A percentile compares a stretch with the other conserved stretches of the same genome.
phyloP scores from a whole-genome alignment of 1,284 basidiomycete species.

The Pyrrhoderma noxium region DNA sequence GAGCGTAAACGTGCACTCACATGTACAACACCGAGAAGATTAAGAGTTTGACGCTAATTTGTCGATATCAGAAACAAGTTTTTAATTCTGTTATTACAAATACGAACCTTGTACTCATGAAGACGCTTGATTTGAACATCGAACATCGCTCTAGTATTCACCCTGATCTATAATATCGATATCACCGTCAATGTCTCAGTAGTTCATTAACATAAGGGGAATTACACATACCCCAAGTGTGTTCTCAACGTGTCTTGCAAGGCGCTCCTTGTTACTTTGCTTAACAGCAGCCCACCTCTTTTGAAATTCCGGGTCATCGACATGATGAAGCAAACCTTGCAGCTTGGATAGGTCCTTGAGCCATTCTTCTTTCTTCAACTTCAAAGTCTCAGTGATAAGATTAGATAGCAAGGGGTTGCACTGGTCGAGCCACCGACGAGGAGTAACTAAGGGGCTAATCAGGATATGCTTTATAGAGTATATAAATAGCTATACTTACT shows the following conservation, averaged over 20 bases:
- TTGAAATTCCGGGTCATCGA: conserved; percentile 68
- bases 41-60: conserved; percentile 70
- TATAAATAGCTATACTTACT: conserved; percentile 42
- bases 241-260: conserved; percentile 70
- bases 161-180: conserved; percentile 32
- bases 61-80: too few species aligned
- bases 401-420: conserved; percentile 82
- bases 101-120: conserved; percentile 76
- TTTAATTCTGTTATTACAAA: too few species aligned
- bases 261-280: conserved; percentile 78
- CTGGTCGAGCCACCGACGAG: conserved; percentile 84
- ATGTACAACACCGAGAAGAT: conserved; percentile 82
- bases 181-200: not conserved
- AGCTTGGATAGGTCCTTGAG: conserved; percentile 72
- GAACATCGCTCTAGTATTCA: conserved; percentile 81
- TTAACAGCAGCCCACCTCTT: conserved; percentile 79
- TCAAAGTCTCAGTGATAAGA: conserved; percentile 77
- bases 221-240: conserved; percentile 48
- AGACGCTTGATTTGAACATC: conserved; percentile 90
- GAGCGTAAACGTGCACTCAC: conserved; percentile 39
- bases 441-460: conserved; percentile 50
- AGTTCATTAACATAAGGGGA: not conserved
- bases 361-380: conserved; percentile 69
- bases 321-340: conserved; percentile 57
- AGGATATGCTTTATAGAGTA: not conserved